Evolutionary conservation across 2,329 filamentous ascomycete species (phyloP), one percentile per base, ranked within the genome.

Genomic region (Didymella segeticola): DNA sequence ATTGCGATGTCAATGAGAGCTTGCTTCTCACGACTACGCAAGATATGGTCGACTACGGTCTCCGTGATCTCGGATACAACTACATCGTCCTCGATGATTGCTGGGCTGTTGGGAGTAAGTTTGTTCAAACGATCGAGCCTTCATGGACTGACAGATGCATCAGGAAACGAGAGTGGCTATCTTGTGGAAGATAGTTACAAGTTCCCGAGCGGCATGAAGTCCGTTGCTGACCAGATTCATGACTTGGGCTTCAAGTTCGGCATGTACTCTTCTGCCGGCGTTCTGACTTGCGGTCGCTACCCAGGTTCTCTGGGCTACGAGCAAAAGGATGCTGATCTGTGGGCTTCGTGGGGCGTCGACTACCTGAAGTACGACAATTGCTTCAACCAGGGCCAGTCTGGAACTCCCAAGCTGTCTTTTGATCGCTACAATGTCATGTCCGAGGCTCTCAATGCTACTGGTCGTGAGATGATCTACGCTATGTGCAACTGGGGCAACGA

Each of bases 31-130:
- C 71, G 7, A 81, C 80, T 0, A 80, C 81, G 0, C 68, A 77
- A 29, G 67, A 77, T 38, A 74, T 82, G 49, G 68, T 80, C 15
- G 68, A 78, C 26, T 71, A 73, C 39, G 80, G 81, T 4, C 64
- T 83, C 27, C 73, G 78, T 26, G 80, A 82, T 54, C 58, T 78
- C 7, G 80, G 80, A 25, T 82, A 82, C 62, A 69, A 80, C 52
- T 82, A 83, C 58, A 76, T 83, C 34, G 71, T 80, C 30, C 70
- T 83, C 1, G 82, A 84, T 58, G 82, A 84, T 59, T 83, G 81
- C 66, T 83, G 82, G 82, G 76, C 73, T 11, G 63, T 70, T 33
- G 79, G 79, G 25, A 74, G 81, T 11, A 75, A 27, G 37, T 39
- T 14, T 10, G 20, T n/a, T 19, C 7, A 4, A 6, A 36, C 10